phyloP scores from a whole-genome alignment of 805 yeast genomes.

The Kuraishia molischiana region DNA sequence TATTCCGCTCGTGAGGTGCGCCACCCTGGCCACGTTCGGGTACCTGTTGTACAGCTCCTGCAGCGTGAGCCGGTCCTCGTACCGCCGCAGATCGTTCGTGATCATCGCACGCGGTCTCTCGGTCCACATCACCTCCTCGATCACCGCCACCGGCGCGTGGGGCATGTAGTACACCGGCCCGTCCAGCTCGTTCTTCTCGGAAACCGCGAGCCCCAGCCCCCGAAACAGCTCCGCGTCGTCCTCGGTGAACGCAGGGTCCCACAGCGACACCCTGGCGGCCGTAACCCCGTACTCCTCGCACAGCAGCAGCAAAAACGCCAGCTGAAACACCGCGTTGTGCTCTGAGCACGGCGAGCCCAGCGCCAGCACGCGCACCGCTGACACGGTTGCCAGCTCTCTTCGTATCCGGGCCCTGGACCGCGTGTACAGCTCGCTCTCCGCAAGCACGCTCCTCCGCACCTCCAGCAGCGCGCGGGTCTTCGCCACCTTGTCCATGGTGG shows the following conservation, averaged over 20 bases:
- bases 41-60: slow-evolving; percentile 15
- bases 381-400: not conserved
- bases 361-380: slow-evolving; percentile 1
- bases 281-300: slow-evolving; percentile 5
- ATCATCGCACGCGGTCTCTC: slow-evolving; percentile 16
- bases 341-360: slow-evolving; percentile 3
- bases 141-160: slow-evolving; percentile 19
- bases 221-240: slow-evolving; percentile 13
- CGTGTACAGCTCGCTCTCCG: not conserved
- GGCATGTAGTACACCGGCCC: slow-evolving; percentile 20
- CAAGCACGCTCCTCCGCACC: not conserved
- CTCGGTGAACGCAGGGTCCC: slow-evolving; percentile 21
- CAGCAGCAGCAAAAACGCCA: slow-evolving; percentile 13
- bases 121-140: slow-evolving; percentile 14
- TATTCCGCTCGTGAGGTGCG: slow-evolving; percentile 5
- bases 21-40: slow-evolving; percentile 17
- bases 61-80: slow-evolving; percentile 16
- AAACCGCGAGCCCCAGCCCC: slow-evolving; percentile 4
- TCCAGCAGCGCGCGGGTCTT: not conserved
- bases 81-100: slow-evolving; percentile 20
- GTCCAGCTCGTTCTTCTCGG: slow-evolving; percentile 3
- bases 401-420: not conserved
- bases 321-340: slow-evolving; percentile 15
- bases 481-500: not conserved
- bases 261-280: slow-evolving; percentile 13